Base-by-base conservation (phyloP, 2,329 filamentous ascomycete genomes). In the Pseudonectria buxi region DNA sequence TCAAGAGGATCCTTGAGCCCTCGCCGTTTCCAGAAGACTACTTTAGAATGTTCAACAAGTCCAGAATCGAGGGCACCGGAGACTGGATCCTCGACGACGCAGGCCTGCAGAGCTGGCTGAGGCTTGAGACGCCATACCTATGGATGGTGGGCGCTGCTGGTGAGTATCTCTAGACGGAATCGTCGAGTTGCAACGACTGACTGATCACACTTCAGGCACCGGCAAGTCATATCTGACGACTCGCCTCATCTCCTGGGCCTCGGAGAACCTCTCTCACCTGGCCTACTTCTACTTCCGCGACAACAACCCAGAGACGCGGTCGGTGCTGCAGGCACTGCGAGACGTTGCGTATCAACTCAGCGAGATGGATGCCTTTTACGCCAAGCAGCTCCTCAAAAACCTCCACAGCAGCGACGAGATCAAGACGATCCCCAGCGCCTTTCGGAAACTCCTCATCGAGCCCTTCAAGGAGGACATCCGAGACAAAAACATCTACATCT, bases 241-340 rank as follows among this genome's bases (percentile, higher is more conserved):
- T 1, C 59, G 57, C n/a, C 53, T 71, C 6, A 61, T 72, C n/a
- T 45, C 58, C 2, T 69, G 52, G 59, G 51, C 45, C n/a, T 49
- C 45, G 4, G 55, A 58, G n/a, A 54, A 57, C 16, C 51, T 56
- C n/a, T 53, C 51, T 1, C 61, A 57, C 9, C 28, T 55, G 2
- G 68, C 55, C 1, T 72, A 69, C 48, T 69, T 69, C 36, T 72
- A 68, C 49, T 70, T 71, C 48, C 62, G 66, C 16, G 63, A 68
- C 33, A 66, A 67, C 39, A 65, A 67, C 35, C 64, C 67, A 1
- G 58, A 67, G 25, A 68, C 66, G 0, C 51, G 65, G 28, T 68
- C 64, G 4, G 57, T 69, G 7, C 56, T 64, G 9, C 64, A 68
- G 35, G 67, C 65, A 1, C 53, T 72, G 5, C 56, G 65, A 0